These are phyloP conservation scores for Dictyostelium capitatum DNA, from an alignment of 78 protist species.

Conservation along the genomic window DNA sequence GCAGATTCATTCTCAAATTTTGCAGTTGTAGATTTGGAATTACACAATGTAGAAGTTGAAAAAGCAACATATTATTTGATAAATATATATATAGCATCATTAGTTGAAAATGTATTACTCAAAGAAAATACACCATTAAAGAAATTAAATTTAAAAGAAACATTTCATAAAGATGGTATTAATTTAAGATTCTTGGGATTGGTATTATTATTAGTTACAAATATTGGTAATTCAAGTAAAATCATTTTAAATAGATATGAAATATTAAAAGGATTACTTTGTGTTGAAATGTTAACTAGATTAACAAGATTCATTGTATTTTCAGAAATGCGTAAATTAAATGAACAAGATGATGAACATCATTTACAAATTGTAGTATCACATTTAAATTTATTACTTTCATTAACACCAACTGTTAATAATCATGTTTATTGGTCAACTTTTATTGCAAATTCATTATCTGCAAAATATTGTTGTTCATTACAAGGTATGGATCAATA, in stretches of 20 bases:
- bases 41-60: conserved; percentile 15
- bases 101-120: background rate
- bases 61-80: conserved; percentile 58
- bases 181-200: conserved; percentile 68
- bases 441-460: conserved; percentile 20
- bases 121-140: background rate
- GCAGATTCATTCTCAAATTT: conserved; percentile 80
- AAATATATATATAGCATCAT: conserved; percentile 2
- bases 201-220: conserved; percentile 7
- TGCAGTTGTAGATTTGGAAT: conserved; percentile 19
- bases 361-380: conserved; percentile 25
- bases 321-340: conserved; percentile 62
- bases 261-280: background rate
- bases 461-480: conserved; percentile 28
- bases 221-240: background rate
- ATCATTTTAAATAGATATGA: background rate
- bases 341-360: conserved; percentile 39
- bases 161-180: conserved; percentile 59
- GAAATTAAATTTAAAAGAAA: conserved; percentile 41
- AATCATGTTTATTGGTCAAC: conserved; percentile 29
- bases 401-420: background rate
- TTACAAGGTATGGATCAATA: background rate
- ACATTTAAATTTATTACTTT: conserved; percentile 27
- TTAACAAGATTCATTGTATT: conserved; percentile 42
- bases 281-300: conserved; percentile 57